Percentiles rank a stretch among this genome's conserved stretches.
These are phyloP conservation scores for Bathelium albidoporum DNA, from an alignment of 495 filamentous ascomycete species.

Conservation along the genomic window DNA sequence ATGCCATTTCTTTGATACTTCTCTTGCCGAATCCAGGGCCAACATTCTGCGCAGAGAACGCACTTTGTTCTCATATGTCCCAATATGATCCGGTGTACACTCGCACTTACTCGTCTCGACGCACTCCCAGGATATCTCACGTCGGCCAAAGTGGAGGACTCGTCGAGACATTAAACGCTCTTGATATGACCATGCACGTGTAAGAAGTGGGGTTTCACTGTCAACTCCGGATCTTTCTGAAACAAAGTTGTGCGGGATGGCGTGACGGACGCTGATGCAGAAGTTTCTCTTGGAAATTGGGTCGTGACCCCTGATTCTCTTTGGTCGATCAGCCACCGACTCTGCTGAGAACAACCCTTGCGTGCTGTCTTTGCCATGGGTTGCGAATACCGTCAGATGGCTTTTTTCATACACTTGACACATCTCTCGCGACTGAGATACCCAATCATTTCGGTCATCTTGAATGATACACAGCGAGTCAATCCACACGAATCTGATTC, in stretches of 20 bases:
- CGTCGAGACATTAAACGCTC: neutral
- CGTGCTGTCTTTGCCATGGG: neutral
- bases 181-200: neutral
- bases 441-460: neutral
- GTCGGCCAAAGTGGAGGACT: neutral
- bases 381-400: neutral
- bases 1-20: neutral
- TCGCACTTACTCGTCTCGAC: neutral
- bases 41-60: neutral
- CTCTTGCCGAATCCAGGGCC: neutral
- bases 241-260: neutral
- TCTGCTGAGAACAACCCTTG: neutral
- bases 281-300: neutral
- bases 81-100: neutral
- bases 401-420: neutral
- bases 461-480: no score
- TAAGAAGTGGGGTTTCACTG: neutral
- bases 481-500: neutral
- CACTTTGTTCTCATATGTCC: neutral
- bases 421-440: neutral
- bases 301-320: neutral
- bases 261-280: neutral
- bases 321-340: neutral
- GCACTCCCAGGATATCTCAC: neutral
- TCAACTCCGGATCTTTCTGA: neutral